A percentile compares a stretch with the other conserved stretches of the same genome.
These are phyloP conservation scores for Kluyveromyces nonfermentans DNA, from an alignment of 805 yeast genomes.

Conservation along the genomic window DNA sequence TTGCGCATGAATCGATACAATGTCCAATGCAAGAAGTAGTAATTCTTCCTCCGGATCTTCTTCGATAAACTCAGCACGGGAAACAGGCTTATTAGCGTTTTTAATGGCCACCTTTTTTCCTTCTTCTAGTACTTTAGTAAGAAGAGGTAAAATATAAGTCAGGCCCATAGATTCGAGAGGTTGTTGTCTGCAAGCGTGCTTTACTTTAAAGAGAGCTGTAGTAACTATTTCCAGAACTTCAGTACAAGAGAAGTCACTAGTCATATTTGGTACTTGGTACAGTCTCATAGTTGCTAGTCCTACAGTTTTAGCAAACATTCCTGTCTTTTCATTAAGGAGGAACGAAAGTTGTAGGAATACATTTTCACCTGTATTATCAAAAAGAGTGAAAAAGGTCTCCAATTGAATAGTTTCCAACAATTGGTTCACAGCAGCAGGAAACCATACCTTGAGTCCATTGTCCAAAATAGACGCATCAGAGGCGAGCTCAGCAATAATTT, in stretches of 20 bases:
- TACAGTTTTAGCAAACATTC: conserved; percentile 39
- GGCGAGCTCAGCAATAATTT: conserved; percentile 46
- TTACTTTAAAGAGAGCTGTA: conserved; percentile 65
- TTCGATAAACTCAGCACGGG: conserved; percentile 62
- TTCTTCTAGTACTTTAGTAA: conserved; percentile 55
- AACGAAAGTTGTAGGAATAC: conserved; percentile 48
- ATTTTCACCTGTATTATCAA: conserved; percentile 37
- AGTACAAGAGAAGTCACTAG: conserved; percentile 40
- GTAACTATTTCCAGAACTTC: conserved; percentile 46
- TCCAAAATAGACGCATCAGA: conserved; percentile 41
- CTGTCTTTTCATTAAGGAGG: conserved; percentile 44
- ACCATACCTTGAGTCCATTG: conserved; percentile 65
- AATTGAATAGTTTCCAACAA: conserved; percentile 39
- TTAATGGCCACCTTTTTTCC: conserved; percentile 51
- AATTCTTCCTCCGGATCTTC: conserved; percentile 89
- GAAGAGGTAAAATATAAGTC: conserved; percentile 66
- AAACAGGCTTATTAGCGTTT: conserved; percentile 41
- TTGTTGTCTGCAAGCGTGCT: conserved; percentile 62
- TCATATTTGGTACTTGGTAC: conserved; percentile 36
- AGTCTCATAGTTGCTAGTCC: conserved; percentile 67
- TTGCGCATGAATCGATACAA: conserved; percentile 60
- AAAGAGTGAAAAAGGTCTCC: conserved; percentile 26
- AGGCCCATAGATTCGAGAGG: conserved; percentile 61
- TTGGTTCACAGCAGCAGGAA: conserved; percentile 48
- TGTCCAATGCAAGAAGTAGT: conserved; percentile 63